Percentiles rank a stretch among this genome's conserved stretches.
phyloP scores from a whole-genome alignment of 768 basidiomycete genomes.

The Chalciporus sphaerocephalus region DNA sequence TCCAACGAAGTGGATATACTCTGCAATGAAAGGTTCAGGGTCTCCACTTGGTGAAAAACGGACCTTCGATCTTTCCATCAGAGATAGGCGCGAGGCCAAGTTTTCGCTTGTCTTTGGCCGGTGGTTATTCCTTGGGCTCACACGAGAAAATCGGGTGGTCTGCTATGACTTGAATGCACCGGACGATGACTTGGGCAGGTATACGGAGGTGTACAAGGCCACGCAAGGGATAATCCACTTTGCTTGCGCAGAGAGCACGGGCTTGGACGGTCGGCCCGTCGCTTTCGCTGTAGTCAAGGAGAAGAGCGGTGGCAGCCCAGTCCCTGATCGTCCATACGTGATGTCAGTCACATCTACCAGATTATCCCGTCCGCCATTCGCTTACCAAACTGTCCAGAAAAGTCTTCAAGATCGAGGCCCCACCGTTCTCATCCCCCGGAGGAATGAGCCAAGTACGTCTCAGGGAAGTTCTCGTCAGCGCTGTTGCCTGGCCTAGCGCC shows the following conservation, averaged over 20 bases:
- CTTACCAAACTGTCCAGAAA: not conserved
- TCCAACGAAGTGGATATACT: not conserved
- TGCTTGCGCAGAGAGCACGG: not conserved
- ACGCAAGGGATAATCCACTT: not conserved
- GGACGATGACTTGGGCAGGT: not conserved
- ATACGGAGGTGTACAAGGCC: not conserved
- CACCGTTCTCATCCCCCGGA: not conserved
- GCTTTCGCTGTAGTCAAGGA: constrained; percentile 1
- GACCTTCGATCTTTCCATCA: not conserved
- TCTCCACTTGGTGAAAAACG: not conserved
- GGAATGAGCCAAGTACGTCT: not conserved
- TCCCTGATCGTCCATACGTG: not conserved
- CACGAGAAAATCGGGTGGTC: not conserved
- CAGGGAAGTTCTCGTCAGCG: not conserved
- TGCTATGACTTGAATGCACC: not conserved
- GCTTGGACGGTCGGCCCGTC: not conserved
- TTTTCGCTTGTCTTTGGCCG: not conserved
- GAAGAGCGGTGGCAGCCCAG: not conserved
- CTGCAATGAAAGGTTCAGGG: not conserved
- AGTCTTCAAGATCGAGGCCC: not conserved
- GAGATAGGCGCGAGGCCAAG: not conserved
- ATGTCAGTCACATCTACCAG: not conserved
- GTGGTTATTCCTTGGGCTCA: not conserved
- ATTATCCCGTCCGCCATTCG: not conserved
- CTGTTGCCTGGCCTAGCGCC: not conserved